Evolutionary conservation across 2,329 filamentous ascomycete genomes (phyloP).

Genomic region (Claviceps purpurea): DNA sequence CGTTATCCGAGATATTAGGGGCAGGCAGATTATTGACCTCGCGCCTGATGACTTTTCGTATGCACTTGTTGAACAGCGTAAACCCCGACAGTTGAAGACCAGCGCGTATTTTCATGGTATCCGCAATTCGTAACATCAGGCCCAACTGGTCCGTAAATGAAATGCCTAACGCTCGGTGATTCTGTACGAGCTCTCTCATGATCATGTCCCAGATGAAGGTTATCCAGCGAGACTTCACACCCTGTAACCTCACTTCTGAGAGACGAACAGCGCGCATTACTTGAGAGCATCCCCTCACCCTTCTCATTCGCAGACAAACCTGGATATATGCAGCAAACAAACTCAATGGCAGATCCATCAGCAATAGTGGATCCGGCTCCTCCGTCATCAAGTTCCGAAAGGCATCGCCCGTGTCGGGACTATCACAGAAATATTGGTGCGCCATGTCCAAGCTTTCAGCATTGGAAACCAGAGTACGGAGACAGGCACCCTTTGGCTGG

Average conservation of each 20-base stretch:
- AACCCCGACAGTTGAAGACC: constrained; percentile 11
- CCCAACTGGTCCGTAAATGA: constrained; percentile 17
- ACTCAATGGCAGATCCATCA: constrained; percentile 15
- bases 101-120: constrained; percentile 15
- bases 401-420: constrained; percentile 11
- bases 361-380: constrained; percentile 11
- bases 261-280: constrained; percentile 20
- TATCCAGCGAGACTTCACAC: constrained; percentile 14
- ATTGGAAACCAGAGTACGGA: constrained; percentile 42
- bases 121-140: constrained; percentile 14
- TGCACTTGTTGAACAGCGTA: constrained; percentile 11
- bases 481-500: constrained; percentile 32
- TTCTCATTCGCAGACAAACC: constrained; percentile 13
- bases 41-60: constrained; percentile 11
- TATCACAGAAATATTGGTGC: constrained; percentile 35
- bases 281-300: constrained; percentile 11
- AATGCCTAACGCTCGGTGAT: constrained; percentile 15
- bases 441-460: constrained; percentile 34
- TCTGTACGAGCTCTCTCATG: constrained; percentile 20
- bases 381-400: constrained; percentile 10
- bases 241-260: constrained; percentile 13
- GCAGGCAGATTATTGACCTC: constrained; percentile 12
- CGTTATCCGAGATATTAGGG: background rate
- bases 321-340: constrained; percentile 38
- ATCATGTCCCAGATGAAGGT: constrained; percentile 21